These are phyloP conservation scores for Mucor racemosus DNA, from an alignment of 371 early-diverging fungal species.

Conservation along the genomic window DNA sequence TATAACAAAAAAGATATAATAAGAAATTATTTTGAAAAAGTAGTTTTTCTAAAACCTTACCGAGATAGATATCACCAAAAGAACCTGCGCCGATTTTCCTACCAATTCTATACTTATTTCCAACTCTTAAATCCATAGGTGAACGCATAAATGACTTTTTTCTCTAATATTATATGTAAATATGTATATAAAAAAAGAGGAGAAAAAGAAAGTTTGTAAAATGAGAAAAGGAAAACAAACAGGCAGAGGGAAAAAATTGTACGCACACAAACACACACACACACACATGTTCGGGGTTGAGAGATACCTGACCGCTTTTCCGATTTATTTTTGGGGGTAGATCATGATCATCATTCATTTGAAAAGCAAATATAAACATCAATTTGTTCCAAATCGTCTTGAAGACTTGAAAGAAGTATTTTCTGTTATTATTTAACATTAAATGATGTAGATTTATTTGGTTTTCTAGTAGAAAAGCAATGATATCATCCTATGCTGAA, in stretches of 20 bases:
- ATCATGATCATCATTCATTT: neutral
- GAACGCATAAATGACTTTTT: slow-evolving; percentile 12
- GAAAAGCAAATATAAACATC: too few species aligned
- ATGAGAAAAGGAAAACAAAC: too few species aligned
- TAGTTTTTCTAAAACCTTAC: slow-evolving; percentile 47
- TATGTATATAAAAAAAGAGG: neutral
- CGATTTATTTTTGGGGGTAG: neutral
- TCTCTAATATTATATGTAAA: neutral
- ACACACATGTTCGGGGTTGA: neutral
- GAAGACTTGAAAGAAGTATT: too few species aligned
- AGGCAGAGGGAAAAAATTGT: too few species aligned
- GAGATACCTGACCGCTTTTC: neutral
- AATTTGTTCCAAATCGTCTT: too few species aligned
- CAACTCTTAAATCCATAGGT: slow-evolving; percentile 70
- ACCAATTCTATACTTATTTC: slow-evolving; percentile 94
- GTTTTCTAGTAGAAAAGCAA: too few species aligned
- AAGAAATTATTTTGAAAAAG: neutral
- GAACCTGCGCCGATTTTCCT: slow-evolving; percentile 98
- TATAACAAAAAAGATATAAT: neutral
- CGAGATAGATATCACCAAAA: slow-evolving; percentile 99
- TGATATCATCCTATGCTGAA: too few species aligned
- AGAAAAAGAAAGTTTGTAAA: neutral
- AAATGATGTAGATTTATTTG: too few species aligned
- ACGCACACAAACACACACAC: neutral
- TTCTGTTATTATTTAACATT: too few species aligned